Percentiles rank a stretch among this genome's conserved stretches.
phyloP scores from a whole-genome alignment of 2,329 filamentous ascomycete genomes.

The Nemania diffusa region DNA sequence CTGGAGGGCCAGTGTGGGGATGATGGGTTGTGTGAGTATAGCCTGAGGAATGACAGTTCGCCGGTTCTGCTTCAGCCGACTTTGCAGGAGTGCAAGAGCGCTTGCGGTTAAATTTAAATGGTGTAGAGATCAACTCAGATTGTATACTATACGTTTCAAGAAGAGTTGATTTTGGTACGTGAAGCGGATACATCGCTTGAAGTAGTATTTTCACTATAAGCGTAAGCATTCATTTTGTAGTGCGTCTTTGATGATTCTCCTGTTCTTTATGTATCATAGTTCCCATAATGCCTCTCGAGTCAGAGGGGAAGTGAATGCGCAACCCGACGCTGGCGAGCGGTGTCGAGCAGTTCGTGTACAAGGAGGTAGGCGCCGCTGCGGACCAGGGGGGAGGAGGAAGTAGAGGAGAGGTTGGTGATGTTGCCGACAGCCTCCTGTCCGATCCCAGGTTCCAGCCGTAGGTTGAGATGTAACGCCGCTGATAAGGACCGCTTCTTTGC shows the following conservation, averaged over 20 bases:
- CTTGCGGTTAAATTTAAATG: constrained; percentile 32
- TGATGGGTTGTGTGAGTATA: constrained; percentile 36
- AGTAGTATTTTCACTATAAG: background rate
- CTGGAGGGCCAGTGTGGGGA: constrained; percentile 38
- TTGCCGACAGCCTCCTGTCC: constrained; percentile 67
- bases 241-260: background rate
- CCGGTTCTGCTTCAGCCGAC: constrained; percentile 39
- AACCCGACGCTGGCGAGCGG: constrained; percentile 48
- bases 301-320: constrained; percentile 52
- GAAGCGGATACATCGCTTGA: background rate
- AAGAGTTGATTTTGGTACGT: background rate
- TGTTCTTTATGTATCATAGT: no score
- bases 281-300: no score
- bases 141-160: background rate
- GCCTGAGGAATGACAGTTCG: constrained; percentile 31
- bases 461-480: constrained; percentile 67
- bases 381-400: constrained; percentile 60
- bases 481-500: constrained; percentile 71
- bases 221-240: background rate
- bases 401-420: constrained; percentile 75
- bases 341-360: constrained; percentile 65
- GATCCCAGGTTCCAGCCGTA: constrained; percentile 65
- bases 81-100: constrained; percentile 38
- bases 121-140: background rate
- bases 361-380: constrained; percentile 65